Base-by-base conservation (phyloP, 305 asterid genomes). In the Fraxinus sp. region DNA sequence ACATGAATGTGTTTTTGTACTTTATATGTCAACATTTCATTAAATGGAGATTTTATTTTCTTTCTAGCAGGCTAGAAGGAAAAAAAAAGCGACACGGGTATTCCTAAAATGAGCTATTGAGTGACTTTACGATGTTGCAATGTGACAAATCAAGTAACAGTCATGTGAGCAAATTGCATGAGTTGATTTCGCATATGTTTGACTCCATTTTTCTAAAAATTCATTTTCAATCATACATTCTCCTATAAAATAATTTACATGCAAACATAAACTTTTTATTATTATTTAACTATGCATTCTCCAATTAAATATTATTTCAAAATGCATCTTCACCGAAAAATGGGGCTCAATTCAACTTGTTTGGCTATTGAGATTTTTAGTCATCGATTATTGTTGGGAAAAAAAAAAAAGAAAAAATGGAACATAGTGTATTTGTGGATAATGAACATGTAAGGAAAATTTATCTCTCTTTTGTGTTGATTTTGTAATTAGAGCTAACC, bases 1-100 rank as follows among this genome's bases (percentile, higher is more conserved):
- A 74, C 55, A 79, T 80, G 87, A 83, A 30, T 33, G 75, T 59
- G 49, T 36, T 6, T 55, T n/a, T 30, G 74, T 32, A 57, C 68
- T 57, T 57, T 57, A 57, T 18, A 55, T n/a, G 2, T 26, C 66
- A 55, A 55, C n/a, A 5, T 5, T 55, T 16, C 18, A 55, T 16
- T 55, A 55, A 16, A 16, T 18, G 14, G 5, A 55, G 66, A 55
- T n/a, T 55, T 5, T 16, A 55, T 55, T 46, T 46, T 13, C 57
- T 13, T 46, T 46, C 18, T 46, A 46, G 4, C 18, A 46, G 18
- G 4, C 57, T n/a, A 5, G n/a, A 30, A 28, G 3, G 3, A 28
- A 7, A 79, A 78, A 79, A 22, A 33, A 71, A 77, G 36, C 35
- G 35, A 64, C 83, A 75, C 64, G 37, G 72, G 84, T 46, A 79